Evolutionary conservation across 768 basidiomycete species (phyloP).

Genomic region (Vishniacozyma victoriae): DNA sequence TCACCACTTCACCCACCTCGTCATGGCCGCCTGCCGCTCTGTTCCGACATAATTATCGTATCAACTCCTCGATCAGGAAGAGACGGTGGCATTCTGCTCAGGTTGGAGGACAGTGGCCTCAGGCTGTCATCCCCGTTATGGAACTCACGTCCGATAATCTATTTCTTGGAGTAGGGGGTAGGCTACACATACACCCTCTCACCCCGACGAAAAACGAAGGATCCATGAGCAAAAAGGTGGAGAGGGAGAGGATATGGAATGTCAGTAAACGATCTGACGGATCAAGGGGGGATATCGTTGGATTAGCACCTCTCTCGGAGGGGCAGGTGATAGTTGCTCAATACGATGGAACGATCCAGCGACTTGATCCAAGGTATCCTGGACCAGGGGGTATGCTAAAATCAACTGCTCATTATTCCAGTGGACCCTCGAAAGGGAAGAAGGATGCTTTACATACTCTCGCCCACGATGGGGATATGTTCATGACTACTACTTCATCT

Average conservation of each 20-base stretch:
- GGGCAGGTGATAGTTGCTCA: constrained; percentile 23
- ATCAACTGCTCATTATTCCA: constrained; percentile 23
- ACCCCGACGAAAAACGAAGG: too few species aligned
- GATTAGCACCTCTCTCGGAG: constrained; percentile 7
- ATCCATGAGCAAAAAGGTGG: not conserved
- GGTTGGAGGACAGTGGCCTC: constrained; percentile 28
- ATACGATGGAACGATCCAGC: constrained; percentile 32
- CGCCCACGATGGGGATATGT: not conserved
- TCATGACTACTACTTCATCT: constrained; percentile 22
- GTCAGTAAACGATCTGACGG: not conserved
- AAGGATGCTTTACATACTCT: constrained; percentile 11
- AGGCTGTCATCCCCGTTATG: constrained; percentile 28
- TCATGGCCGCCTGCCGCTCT: constrained; percentile 18
- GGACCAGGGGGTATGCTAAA: too few species aligned
- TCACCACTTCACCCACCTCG: constrained; percentile 10
- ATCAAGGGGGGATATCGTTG: constrained; percentile 27
- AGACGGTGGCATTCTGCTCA: constrained; percentile 29
- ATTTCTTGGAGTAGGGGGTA: constrained; percentile 25
- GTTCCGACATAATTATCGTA: constrained; percentile 9
- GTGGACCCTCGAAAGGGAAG: constrained; percentile 3
- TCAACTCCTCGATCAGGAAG: constrained; percentile 4
- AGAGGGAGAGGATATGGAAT: not conserved
- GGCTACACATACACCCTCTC: constrained; percentile 27
- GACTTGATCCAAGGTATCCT: too few species aligned
- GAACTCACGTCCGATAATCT: constrained; percentile 16